Evolutionary conservation across 306 rosid species (phyloP), one percentile per base, ranked within the genome.

Genomic region (Leucaena leucocephala): DNA sequence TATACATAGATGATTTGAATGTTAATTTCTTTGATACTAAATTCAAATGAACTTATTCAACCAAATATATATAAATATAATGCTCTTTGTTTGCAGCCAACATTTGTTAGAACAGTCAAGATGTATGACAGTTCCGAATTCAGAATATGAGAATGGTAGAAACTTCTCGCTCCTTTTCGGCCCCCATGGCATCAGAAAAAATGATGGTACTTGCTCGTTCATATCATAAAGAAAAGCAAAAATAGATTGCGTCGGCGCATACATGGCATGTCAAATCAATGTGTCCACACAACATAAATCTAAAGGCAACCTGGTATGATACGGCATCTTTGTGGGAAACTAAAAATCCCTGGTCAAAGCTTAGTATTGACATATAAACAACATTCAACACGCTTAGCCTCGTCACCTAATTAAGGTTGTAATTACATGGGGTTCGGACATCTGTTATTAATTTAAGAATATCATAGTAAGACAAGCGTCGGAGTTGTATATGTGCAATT

Each of bases 361-460:
- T 72, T 10, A 9, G 35, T 52, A 19, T 12, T 38, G 34, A 17
- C 19, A 39, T 39, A 7, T 16, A 9, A 21, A 55, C 3, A 8
- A 14, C 59, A 71, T 71, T 71, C 62, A 49, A 71, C 62, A 34
- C 76, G 76, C 62, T 35, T 71, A 35, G 45, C 35, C 58, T 6
- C 17, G 21, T 7, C 3, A 34, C 33, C 21, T 52, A 52, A 52
- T 59, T 12, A 4, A 45, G 22, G 36, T 3, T 69, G 17, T 21
- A 5, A 43, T 12, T 21, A 44, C 55, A 27, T 27, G 27, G 27
- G 27, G 27, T 27, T 27, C 27, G 1, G 0, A 36, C 27, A 14
- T 12, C 27, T 27, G 27, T 15, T 6, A 42, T 46, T 22, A 4
- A 22, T 69, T 68, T 46, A 33, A 27, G 13, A 13, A 13, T 45